phyloP scores from a whole-genome alignment of 2,329 filamentous ascomycete species.

The Byssochlamys sp. region DNA sequence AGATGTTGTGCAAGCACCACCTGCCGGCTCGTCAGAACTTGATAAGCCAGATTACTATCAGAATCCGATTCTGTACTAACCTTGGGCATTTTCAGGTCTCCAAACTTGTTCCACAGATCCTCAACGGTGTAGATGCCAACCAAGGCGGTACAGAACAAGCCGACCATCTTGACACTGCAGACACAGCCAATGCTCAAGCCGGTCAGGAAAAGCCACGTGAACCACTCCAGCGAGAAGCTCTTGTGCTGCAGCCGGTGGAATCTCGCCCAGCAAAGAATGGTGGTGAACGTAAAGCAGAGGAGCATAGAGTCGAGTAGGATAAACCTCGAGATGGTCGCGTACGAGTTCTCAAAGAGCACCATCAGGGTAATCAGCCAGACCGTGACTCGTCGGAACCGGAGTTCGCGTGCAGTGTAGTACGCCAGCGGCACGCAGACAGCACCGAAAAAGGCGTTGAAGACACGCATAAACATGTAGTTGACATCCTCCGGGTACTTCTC shows the following conservation, averaged over 20 bases:
- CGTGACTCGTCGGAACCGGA: constrained; percentile 74
- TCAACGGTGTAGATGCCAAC: constrained; percentile 93
- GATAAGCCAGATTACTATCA: not conserved
- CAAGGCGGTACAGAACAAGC: constrained; percentile 86
- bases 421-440: constrained; percentile 85
- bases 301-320: constrained; percentile 98
- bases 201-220: constrained; percentile 84
- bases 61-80: constrained; percentile 36
- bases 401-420: constrained; percentile 86
- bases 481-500: constrained; percentile 88
- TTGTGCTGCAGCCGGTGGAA: constrained; percentile 81
- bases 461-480: constrained; percentile 96
- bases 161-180: constrained; percentile 96
- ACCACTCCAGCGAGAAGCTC: constrained; percentile 87
- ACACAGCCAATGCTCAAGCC: constrained; percentile 95
- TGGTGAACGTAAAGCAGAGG: constrained; percentile 95
- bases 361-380: constrained; percentile 94
- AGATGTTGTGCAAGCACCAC: constrained; percentile 65
- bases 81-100: constrained; percentile 81
- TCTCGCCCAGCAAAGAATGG: constrained; percentile 91
- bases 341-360: constrained; percentile 98
- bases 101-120: constrained; percentile 97
- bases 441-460: constrained; percentile 93
- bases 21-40: constrained; percentile 33
- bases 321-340: constrained; percentile 96